Evolutionary conservation across 208 protist genomes (phyloP), one percentile per base, ranked within the genome.

Genomic region (Wallacemonas sp.): DNA sequence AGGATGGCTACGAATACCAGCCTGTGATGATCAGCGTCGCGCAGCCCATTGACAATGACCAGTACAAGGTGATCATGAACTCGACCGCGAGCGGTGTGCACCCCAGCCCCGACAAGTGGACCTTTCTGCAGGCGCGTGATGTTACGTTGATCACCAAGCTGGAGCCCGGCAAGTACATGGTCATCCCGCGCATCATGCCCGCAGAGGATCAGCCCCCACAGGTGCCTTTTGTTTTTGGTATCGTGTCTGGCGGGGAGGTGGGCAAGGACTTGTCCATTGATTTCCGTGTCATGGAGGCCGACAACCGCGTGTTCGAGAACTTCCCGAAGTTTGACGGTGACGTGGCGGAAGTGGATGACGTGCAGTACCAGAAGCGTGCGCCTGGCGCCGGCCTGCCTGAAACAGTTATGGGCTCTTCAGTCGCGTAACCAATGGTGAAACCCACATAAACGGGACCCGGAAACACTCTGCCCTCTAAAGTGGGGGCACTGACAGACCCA

Each of bases 1-100:
- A 63, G 46, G 58, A 73, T 59, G 67, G 36, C 42, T 55, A n/a
- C 26, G 77, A 88, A 24, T 90, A 92, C 71, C 71, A 89, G 57
- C 83, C 87, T 24, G 81, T 93, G 32, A 93, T 93, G 87, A 77
- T 93, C 65, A 91, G 84, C 68, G 44, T 93, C 46, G 79, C 87
- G 24, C 54, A 83, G 52, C 87, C 83, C 15, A 62, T 67, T 19
- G 79, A 77, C 3, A 54, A 72, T 19, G 73, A 66, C 38, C 67
- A 82, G 45, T 93, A 84, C 78, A 82, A 80, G 73, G 79, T 93
- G 13, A 63, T 84, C 2, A 41, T 88, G 54, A 93, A 93, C 77
- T 90, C 84, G 33, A 82, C 87, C 15, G 79, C 79, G n/a, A 78
- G 85, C 41, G 81, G 79, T 21, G 65, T 54, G 22, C 71, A 75